Percentiles rank a stretch among this genome's conserved stretches.
Evolutionary conservation across 768 basidiomycete species (phyloP).

Genomic region (Termitomyces sp.): DNA sequence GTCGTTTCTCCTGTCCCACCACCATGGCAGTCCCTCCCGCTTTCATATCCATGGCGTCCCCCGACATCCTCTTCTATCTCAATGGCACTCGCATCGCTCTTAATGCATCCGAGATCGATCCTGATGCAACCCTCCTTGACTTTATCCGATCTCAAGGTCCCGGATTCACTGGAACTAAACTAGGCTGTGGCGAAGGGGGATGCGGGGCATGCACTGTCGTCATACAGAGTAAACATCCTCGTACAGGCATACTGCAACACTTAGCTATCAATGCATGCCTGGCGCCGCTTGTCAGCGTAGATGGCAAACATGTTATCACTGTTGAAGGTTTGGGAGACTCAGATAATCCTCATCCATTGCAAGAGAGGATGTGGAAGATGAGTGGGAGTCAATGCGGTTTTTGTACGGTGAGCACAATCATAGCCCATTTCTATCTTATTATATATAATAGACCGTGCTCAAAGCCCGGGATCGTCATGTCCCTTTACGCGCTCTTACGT

Average conservation of each 20-base stretch:
- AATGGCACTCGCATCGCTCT: conserved; percentile 12
- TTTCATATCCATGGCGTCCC: conserved; percentile 3
- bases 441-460: not conserved
- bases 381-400: conserved; percentile 15
- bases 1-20: not conserved
- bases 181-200: conserved; percentile 12
- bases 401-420: conserved; percentile 7
- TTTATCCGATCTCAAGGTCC: conserved; percentile 14
- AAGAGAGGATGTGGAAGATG: conserved; percentile 15
- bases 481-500: conserved; percentile 12
- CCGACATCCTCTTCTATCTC: conserved; percentile 14
- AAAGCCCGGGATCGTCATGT: conserved; percentile 14
- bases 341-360: conserved; percentile 13
- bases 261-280: conserved; percentile 12
- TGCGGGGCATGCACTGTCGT: conserved; percentile 14
- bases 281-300: conserved; percentile 12
- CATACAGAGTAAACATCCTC: conserved; percentile 12
- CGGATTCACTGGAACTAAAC: conserved; percentile 13
- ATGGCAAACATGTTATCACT: conserved; percentile 14
- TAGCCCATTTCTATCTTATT: not conserved
- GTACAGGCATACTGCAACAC: conserved; percentile 11
- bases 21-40: not conserved
- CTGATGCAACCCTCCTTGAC: conserved; percentile 14
- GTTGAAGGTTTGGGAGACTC: conserved; percentile 11
- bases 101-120: conserved; percentile 9